Base-by-base conservation (phyloP, 2,329 filamentous ascomycete genomes). In the Emergomyces orientalis region DNA sequence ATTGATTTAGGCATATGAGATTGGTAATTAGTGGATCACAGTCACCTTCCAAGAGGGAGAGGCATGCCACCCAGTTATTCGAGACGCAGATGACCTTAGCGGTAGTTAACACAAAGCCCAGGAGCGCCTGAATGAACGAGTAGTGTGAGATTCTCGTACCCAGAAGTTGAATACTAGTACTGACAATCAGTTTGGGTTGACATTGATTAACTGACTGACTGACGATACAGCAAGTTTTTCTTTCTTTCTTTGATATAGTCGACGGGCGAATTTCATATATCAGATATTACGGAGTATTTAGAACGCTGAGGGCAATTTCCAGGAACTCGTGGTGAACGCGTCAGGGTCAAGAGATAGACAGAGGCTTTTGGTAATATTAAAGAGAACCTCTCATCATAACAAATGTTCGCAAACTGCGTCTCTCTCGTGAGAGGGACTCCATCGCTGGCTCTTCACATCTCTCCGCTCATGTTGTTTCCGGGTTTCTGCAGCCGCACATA, bases 1-100 rank as follows among this genome's bases (percentile, higher is more conserved):
- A 37, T 37, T 37, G 11, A 32, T 32, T 32, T 32, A 32, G 32
- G 32, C 32, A 32, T 3, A 3, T 3, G 68, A 71, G 34, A 81
- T 76, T 73, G 81, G 79, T 14, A 76, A 75, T 56, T 70, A 71
- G 8, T 83, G 80, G 80, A 76, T 82, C 62, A 68, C 70, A 13
- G 71, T 77, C 9, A 81, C 84, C 65, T 79, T 72, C 27, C 71
- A 67, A 1, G 72, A 70, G 71, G 2, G 68, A 69, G 0, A 4
- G 34, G 34, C 34, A 37, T 37, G 34, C 1, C 1, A 37, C 4
- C 32, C 34, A 37, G 8, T 8, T 37, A 9, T 37, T 37, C 34
- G 6, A 37, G 34, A 9, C 6, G 34, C 8, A 37, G 34, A 37
- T 7, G 34, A 4, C 32, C 3, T 32, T 32, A 3, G 7, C 32